These are phyloP conservation scores for Yamadazyma laniorum DNA, from an alignment of 805 yeast species.

Conservation along the genomic window DNA sequence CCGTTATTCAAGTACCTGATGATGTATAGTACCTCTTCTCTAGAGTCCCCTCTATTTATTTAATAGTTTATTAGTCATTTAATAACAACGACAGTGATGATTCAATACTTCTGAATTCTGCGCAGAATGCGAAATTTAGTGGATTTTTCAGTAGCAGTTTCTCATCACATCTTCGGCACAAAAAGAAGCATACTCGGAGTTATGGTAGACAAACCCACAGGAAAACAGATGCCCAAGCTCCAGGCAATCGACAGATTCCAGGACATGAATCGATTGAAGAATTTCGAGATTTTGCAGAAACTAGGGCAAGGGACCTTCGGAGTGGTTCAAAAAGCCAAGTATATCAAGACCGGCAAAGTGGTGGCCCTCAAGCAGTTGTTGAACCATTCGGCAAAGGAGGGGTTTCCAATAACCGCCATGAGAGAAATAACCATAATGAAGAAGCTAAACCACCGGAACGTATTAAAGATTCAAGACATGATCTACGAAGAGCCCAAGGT, in stretches of 20 bases:
- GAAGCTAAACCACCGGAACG: constrained; percentile 63
- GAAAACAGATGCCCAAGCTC: not conserved
- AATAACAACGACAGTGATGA: constrained; percentile 4
- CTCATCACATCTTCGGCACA: too few species aligned
- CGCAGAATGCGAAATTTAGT: too few species aligned
- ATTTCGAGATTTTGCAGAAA: constrained; percentile 35
- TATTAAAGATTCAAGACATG: constrained; percentile 78
- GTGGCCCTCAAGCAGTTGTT: constrained; percentile 89
- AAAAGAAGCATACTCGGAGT: too few species aligned
- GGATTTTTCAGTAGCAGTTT: too few species aligned
- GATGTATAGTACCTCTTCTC: too few species aligned
- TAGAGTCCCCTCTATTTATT: too few species aligned
- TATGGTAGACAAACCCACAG: not conserved
- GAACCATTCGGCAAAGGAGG: constrained; percentile 73
- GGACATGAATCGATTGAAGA: constrained; percentile 31
- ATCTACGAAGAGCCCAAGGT: constrained; percentile 45
- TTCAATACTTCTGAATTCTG: too few species aligned
- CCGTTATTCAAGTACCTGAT: too few species aligned
- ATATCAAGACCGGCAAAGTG: constrained; percentile 48
- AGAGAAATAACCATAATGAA: constrained; percentile 86
- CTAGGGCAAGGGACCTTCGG: constrained; percentile 52
- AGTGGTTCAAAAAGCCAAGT: constrained; percentile 78
- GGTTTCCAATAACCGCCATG: constrained; percentile 92
- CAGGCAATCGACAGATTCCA: constrained; percentile 19
- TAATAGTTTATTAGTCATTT: not conserved